Conservation (phyloP, 2,329 filamentous ascomycete species). For the Lecanicillium sp. region DNA sequence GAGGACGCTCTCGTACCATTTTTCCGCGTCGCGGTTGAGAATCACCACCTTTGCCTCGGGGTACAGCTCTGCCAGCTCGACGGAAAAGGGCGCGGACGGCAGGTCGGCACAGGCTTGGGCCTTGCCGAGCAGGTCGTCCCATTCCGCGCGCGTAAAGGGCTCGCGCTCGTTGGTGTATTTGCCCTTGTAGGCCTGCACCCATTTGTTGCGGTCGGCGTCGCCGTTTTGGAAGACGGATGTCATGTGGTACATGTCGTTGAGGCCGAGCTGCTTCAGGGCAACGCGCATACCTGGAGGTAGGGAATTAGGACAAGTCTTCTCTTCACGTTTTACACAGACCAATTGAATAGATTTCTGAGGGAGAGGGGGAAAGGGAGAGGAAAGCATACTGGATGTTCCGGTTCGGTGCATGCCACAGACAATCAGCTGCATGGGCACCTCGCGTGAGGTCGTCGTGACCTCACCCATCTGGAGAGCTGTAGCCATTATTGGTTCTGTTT, state of each 20-base stretch:
- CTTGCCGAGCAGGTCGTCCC: constrained; percentile 35
- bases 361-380: too few relatives aligned
- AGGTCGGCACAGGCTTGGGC: constrained; percentile 46
- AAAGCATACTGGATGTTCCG: too few relatives aligned
- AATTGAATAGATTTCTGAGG: too few relatives aligned
- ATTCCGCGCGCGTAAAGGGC: constrained; percentile 28
- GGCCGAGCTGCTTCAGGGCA: constrained; percentile 25
- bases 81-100: constrained; percentile 44
- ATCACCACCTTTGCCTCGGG: constrained; percentile 30
- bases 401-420: too few relatives aligned
- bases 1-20: constrained; percentile 25
- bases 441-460: too few relatives aligned
- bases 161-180: constrained; percentile 22
- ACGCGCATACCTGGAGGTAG: constrained; percentile 21
- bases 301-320: neutral
- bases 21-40: constrained; percentile 29
- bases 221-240: constrained; percentile 19
- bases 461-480: too few relatives aligned
- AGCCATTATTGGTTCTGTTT: too few relatives aligned
- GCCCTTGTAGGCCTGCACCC: constrained; percentile 22
- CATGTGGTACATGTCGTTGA: constrained; percentile 29
- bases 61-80: constrained; percentile 25
- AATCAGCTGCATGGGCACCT: too few relatives aligned
- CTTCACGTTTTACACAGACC: neutral
- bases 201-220: constrained; percentile 16